Evolutionary conservation across 805 yeast species (phyloP).

Genomic region (Hanseniaspora meyeri): DNA sequence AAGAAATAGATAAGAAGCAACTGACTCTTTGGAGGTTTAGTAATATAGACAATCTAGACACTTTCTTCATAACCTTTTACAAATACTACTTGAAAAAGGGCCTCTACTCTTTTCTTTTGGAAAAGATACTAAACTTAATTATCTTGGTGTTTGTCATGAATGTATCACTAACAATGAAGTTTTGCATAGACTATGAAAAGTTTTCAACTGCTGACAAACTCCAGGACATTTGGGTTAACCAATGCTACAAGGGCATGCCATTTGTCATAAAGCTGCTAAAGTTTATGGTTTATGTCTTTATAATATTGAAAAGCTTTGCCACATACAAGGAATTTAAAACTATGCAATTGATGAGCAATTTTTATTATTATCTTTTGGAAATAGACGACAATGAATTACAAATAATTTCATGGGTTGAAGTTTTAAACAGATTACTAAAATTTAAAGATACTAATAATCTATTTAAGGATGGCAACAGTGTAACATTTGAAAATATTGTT

Average conservation of each 20-base stretch:
- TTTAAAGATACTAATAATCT: constrained; percentile 69
- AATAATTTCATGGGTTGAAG: constrained; percentile 85
- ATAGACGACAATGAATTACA: constrained; percentile 74
- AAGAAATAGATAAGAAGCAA: constrained; percentile 45
- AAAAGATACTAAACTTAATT: constrained; percentile 51
- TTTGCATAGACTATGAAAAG: constrained; percentile 62
- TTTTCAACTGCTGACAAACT: constrained; percentile 27
- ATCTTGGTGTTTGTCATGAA: constrained; percentile 70
- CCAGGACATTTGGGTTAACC: constrained; percentile 29
- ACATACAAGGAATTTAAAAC: constrained; percentile 52
- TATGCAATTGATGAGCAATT: constrained; percentile 60
- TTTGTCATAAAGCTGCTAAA: constrained; percentile 45
- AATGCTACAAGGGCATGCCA: constrained; percentile 36
- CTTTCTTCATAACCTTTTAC: constrained; percentile 71
- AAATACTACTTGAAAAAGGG: constrained; percentile 80
- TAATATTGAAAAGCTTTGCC: constrained; percentile 41
- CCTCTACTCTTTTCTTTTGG: constrained; percentile 57
- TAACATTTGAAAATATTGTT: constrained; percentile 89
- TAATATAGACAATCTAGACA: constrained; percentile 81
- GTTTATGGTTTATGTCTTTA: constrained; percentile 47
- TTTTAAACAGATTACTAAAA: constrained; percentile 61
- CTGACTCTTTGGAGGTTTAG: constrained; percentile 94
- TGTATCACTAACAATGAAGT: constrained; percentile 64
- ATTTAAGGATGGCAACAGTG: constrained; percentile 45
- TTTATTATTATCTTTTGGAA: constrained; percentile 58